Conservation (phyloP, 352 stramenopile genomes). For the Pythium sukuiense region DNA sequence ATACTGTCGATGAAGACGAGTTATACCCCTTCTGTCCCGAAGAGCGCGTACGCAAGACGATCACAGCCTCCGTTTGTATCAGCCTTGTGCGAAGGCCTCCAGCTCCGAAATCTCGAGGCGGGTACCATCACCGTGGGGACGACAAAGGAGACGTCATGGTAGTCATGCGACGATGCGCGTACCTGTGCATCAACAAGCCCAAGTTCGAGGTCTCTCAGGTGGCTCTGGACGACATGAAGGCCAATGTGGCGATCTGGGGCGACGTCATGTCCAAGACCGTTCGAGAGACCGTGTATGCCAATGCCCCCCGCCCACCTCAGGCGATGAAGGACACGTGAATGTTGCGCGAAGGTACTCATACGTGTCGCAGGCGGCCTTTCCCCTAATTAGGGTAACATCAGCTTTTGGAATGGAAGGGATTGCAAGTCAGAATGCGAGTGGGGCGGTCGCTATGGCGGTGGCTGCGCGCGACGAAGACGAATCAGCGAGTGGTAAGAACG, state of each 20-base stretch:
- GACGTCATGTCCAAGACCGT: slow-evolving; percentile 9
- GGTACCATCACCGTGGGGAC: neutral
- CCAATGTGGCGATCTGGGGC: neutral
- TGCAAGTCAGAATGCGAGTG: neutral
- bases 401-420: neutral
- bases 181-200: slow-evolving; percentile 3
- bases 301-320: neutral
- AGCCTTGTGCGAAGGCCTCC: slow-evolving; percentile 8
- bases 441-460: neutral
- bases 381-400: no score
- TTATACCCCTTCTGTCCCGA: slow-evolving; percentile 43
- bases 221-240: slow-evolving; percentile 2
- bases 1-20: slow-evolving; percentile 47
- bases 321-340: neutral
- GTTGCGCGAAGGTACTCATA: neutral
- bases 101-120: no score
- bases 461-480: neutral
- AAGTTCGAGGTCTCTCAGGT: slow-evolving; percentile 6
- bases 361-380: no score
- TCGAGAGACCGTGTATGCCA: neutral
- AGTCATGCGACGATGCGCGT: slow-evolving; percentile 5
- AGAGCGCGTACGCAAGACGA: slow-evolving; percentile 26
- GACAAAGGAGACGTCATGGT: neutral
- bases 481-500: neutral
- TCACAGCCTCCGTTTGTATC: slow-evolving; percentile 27